A percentile compares a stretch with the other conserved stretches of the same genome.
Evolutionary conservation across 352 stramenopile genomes (phyloP).

Genomic region (Globisporangium alternatum): DNA sequence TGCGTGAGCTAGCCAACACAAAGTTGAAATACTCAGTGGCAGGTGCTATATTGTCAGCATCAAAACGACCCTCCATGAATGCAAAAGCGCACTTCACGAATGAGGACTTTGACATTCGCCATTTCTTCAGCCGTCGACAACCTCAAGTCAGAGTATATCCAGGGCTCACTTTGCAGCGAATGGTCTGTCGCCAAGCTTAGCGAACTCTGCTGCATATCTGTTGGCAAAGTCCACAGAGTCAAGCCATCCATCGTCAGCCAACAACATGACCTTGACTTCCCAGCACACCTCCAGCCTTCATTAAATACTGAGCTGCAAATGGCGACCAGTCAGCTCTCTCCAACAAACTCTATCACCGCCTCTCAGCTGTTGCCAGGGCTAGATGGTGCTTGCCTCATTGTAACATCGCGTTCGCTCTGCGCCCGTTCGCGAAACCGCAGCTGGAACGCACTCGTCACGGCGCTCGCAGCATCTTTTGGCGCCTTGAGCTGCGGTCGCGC

Average conservation of each 20-base stretch:
- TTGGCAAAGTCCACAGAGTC: background rate
- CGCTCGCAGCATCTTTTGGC: constrained; percentile 2
- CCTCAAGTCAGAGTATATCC: too few species aligned
- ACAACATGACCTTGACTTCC: background rate
- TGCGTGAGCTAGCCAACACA: background rate
- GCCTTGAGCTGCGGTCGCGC: background rate
- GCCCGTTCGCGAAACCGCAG: constrained; percentile 33
- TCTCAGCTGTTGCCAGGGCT: background rate
- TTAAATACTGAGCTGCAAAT: constrained; percentile 4
- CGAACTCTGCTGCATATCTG: background rate
- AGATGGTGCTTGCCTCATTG: constrained; percentile 4
- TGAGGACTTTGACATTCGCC: too few species aligned
- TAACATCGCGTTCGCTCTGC: constrained; percentile 25
- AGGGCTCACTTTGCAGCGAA: too few species aligned
- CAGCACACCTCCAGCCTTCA: background rate
- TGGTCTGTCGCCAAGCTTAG: background rate
- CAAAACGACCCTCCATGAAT: too few species aligned
- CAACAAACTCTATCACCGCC: background rate
- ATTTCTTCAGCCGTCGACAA: too few species aligned
- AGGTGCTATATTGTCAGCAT: too few species aligned
- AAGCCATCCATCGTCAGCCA: background rate
- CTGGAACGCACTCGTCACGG: constrained; percentile 10
- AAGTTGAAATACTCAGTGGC: background rate
- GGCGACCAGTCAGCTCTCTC: background rate
- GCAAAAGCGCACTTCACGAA: too few species aligned